Percentiles rank a stretch among this genome's conserved stretches.
phyloP scores from a whole-genome alignment of 129 eudicot genomes.

The Heracleum sosnowskyi region DNA sequence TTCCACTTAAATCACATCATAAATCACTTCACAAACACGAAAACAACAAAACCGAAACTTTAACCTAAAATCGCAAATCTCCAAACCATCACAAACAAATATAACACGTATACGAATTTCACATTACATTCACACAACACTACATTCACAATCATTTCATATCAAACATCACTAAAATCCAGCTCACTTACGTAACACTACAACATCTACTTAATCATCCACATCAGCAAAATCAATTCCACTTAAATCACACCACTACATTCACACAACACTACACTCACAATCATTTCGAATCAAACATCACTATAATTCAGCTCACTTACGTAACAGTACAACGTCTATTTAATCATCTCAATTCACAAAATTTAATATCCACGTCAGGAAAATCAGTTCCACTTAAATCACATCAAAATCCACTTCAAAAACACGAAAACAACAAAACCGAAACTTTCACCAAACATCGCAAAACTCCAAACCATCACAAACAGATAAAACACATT shows the following conservation, averaged over 20 bases:
- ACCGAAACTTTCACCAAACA: too few species aligned
- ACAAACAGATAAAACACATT: too few species aligned
- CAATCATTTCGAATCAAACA: background rate
- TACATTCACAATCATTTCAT: background rate
- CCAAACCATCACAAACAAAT: background rate
- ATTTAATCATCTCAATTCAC: background rate
- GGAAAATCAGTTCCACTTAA: background rate
- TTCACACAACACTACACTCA: background rate
- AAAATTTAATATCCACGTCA: background rate
- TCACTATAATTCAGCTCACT: background rate
- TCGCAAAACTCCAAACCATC: background rate
- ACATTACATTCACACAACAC: background rate
- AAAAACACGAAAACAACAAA: background rate
- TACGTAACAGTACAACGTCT: background rate
- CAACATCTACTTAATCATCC: background rate
- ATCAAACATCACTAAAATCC: background rate
- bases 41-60: background rate
- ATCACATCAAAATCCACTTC: background rate
- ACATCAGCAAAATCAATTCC: background rate
- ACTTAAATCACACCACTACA: background rate
- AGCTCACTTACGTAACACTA: background rate
- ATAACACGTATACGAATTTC: background rate
- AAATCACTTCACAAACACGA: background rate
- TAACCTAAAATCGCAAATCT: too few species aligned
- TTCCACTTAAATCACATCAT: background rate